These are phyloP conservation scores for Sporothrix schenckii DNA, from an alignment of 2,329 filamentous ascomycete genomes.

Conservation along the genomic window DNA sequence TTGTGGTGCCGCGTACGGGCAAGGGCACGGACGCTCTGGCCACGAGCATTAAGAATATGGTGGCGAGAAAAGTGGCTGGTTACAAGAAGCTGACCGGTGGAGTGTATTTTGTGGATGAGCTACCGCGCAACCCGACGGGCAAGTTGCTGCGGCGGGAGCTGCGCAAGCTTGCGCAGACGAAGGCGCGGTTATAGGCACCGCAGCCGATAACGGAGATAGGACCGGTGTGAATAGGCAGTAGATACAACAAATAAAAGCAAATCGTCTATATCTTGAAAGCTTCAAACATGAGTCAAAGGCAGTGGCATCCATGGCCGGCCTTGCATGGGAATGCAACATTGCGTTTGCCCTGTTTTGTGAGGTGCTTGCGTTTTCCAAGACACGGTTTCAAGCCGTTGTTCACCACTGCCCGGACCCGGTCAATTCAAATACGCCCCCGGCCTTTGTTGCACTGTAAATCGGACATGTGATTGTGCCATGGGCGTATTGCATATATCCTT, in stretches of 20 bases:
- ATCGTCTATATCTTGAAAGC: too few relatives aligned
- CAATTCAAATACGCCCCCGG: neutral
- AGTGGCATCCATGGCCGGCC: neutral
- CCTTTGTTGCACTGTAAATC: neutral
- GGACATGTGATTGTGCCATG: neutral
- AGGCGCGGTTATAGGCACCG: neutral
- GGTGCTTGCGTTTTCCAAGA: too few relatives aligned
- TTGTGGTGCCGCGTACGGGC: neutral
- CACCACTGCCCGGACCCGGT: neutral
- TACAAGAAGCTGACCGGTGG: conserved; percentile 13
- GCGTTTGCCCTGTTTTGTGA: neutral
- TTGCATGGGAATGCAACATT: neutral
- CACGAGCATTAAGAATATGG: neutral
- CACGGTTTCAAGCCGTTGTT: too few relatives aligned
- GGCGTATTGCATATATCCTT: neutral
- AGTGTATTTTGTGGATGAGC: neutral
- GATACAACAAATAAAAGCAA: too few relatives aligned
- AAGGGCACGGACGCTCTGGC: neutral
- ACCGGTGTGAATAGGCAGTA: too few relatives aligned
- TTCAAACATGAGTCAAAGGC: too few relatives aligned
- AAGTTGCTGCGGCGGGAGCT: conserved; percentile 1
- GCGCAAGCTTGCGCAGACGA: conserved; percentile 1
- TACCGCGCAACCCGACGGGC: conserved; percentile 2
- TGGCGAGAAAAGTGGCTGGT: neutral
- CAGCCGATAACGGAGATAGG: too few relatives aligned